Conservation (phyloP, 148 eudicot genomes). For the Diospyros lotus region DNA sequence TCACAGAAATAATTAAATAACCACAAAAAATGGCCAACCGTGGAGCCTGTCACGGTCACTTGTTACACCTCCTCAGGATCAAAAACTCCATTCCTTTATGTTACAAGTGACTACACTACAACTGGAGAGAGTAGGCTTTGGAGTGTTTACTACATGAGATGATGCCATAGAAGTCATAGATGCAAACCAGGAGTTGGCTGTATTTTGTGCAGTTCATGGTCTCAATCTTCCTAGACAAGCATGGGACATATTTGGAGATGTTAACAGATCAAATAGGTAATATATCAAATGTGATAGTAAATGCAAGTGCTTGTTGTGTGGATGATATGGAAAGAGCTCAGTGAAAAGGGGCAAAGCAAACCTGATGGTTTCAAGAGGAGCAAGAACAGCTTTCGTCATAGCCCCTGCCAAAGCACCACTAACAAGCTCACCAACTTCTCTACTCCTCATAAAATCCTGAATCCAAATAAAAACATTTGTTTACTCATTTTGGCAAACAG, state of each 20-base stretch:
- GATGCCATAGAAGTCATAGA: too few species aligned
- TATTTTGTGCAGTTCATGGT: not conserved
- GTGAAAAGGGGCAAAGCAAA: conserved; percentile 15
- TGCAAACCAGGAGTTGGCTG: not conserved
- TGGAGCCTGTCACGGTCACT: too few species aligned
- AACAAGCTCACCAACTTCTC: conserved; percentile 88
- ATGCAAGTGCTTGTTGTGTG: not conserved
- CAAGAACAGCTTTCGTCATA: conserved; percentile 94
- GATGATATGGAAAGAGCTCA: not conserved
- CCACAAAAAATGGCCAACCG: too few species aligned
- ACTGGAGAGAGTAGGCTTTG: too few species aligned
- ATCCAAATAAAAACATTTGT: conserved; percentile 12
- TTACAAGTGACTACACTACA: too few species aligned
- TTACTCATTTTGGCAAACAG: not conserved
- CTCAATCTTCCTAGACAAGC: not conserved
- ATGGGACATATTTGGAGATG: not conserved
- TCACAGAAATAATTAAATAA: too few species aligned
- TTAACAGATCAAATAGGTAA: not conserved
- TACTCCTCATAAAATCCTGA: conserved; percentile 48
- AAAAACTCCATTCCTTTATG: too few species aligned
- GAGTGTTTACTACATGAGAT: too few species aligned
- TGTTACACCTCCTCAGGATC: too few species aligned
- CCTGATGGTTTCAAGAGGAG: conserved; percentile 99
- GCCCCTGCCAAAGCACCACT: conserved; percentile 99
- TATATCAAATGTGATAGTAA: not conserved